phyloP scores from a whole-genome alignment of 148 eudicot species.

The Fagopyrum homotropicum region DNA sequence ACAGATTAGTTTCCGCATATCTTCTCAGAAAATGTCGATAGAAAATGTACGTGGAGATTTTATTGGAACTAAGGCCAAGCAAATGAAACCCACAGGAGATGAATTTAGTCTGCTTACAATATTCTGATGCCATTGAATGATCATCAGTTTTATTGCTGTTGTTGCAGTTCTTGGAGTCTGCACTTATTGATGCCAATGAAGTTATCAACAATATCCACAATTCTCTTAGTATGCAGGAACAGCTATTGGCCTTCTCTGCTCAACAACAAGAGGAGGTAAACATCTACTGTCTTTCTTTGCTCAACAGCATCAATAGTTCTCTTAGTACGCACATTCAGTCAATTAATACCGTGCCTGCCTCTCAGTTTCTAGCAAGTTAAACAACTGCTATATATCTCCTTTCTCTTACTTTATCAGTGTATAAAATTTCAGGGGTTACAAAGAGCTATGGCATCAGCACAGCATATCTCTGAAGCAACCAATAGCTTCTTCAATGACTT shows the following conservation, averaged over 20 bases:
- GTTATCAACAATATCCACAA: slow-evolving; percentile 39
- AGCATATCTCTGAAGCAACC: slow-evolving; percentile 52
- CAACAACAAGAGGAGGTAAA: slow-evolving; percentile 71
- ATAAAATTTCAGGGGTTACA: slow-evolving; percentile 44
- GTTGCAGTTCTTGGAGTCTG: slow-evolving; percentile 47
- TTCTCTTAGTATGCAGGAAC: slow-evolving; percentile 46
- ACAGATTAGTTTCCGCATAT: slow-evolving; percentile 36
- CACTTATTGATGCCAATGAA: slow-evolving; percentile 50
- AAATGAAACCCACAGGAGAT: not conserved
- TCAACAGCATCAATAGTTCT: no score
- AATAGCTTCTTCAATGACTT: slow-evolving; percentile 53
- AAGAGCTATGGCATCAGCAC: slow-evolving; percentile 54
- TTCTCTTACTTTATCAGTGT: not conserved
- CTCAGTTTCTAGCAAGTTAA: not conserved
- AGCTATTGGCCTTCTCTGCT: slow-evolving; percentile 48
- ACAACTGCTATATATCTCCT: not conserved
- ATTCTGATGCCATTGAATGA: not conserved
- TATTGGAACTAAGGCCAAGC: not conserved
- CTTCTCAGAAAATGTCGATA: slow-evolving; percentile 34
- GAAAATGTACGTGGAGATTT: slow-evolving; percentile 46
- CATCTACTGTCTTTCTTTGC: no score
- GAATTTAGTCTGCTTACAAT: not conserved
- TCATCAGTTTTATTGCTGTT: not conserved
- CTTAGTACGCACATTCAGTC: not conserved
- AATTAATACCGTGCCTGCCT: not conserved